Conservation (phyloP, 1,139 yeast species). For the Candida buenavistaensis region DNA sequence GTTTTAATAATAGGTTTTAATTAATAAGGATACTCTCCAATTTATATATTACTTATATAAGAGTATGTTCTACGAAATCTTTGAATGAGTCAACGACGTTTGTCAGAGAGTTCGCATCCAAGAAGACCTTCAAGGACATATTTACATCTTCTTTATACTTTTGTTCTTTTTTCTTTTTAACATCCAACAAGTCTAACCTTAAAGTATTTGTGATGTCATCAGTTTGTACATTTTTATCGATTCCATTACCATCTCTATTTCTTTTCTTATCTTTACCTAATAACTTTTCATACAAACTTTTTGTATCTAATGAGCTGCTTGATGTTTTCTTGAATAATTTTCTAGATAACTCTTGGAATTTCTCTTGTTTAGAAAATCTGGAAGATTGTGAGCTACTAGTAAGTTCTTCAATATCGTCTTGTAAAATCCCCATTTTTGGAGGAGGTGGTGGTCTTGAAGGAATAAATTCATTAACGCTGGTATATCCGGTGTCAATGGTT, state of each 20-base stretch:
- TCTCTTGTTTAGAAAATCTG: conserved; percentile 4
- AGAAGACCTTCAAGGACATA: conserved; percentile 3
- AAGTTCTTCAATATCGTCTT: conserved; percentile 3
- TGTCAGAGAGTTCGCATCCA: conserved; percentile 3
- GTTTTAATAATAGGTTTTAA: too few species aligned
- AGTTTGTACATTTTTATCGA: conserved; percentile 5
- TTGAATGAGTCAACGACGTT: conserved; percentile 5
- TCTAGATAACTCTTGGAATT: conserved; percentile 5
- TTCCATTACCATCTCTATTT: neutral
- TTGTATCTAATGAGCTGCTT: conserved; percentile 1
- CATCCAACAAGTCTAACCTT: conserved; percentile 1
- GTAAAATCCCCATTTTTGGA: conserved; percentile 2
- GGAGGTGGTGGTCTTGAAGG: conserved; percentile 7
- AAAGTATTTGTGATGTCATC: conserved; percentile 4
- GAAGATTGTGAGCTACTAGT: conserved; percentile 6
- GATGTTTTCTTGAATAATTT: conserved; percentile 5
- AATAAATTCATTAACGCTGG: conserved; percentile 4
- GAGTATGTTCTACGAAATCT: conserved; percentile 6
- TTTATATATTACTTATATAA: conserved; percentile 2
- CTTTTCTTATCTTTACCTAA: conserved; percentile 3
- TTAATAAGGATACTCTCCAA: too few species aligned
- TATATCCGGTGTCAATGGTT: conserved; percentile 3
- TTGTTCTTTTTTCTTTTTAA: conserved; percentile 3
- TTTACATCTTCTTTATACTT: conserved; percentile 4
- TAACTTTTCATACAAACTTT: conserved; percentile 2